These are phyloP conservation scores for Haberlea rhodopensis DNA, from an alignment of 257 asterid species.

Conservation along the genomic window DNA sequence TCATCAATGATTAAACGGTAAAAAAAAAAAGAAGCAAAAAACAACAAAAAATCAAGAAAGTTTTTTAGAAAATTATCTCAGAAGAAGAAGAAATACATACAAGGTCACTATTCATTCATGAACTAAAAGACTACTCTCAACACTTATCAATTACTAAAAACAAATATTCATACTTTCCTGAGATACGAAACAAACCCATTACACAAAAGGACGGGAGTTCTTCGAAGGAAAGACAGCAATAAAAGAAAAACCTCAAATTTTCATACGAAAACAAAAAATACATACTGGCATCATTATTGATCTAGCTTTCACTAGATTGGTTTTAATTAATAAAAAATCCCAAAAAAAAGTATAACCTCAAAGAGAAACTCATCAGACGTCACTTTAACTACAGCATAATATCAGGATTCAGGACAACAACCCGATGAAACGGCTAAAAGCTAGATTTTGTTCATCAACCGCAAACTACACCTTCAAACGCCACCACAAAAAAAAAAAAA, in stretches of 20 bases:
- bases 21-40: slow-evolving; percentile 4
- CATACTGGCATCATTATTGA: neutral
- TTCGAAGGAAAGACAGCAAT: slow-evolving; percentile 17
- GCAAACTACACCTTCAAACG: neutral
- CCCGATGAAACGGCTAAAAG: neutral
- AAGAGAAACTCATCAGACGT: slow-evolving; percentile 1
- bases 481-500: neutral
- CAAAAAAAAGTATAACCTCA: slow-evolving; percentile 6
- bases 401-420: slow-evolving; percentile 4
- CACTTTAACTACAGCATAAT: neutral
- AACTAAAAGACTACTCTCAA: slow-evolving; percentile 1
- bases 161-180: slow-evolving; percentile 9
- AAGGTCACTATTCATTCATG: neutral
- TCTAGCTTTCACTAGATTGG: neutral
- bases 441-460: neutral
- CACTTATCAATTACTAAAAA: slow-evolving; percentile 15
- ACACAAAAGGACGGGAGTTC: slow-evolving; percentile 19
- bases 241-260: neutral
- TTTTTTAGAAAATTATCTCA: neutral
- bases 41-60: neutral
- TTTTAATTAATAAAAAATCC: neutral
- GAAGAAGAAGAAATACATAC: neutral
- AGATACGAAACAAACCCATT: slow-evolving; percentile 13
- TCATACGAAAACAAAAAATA: neutral
- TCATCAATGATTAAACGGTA: neutral